phyloP scores from a whole-genome alignment of 2,329 filamentous ascomycete genomes.

The Exophiala lecanii-corni region DNA sequence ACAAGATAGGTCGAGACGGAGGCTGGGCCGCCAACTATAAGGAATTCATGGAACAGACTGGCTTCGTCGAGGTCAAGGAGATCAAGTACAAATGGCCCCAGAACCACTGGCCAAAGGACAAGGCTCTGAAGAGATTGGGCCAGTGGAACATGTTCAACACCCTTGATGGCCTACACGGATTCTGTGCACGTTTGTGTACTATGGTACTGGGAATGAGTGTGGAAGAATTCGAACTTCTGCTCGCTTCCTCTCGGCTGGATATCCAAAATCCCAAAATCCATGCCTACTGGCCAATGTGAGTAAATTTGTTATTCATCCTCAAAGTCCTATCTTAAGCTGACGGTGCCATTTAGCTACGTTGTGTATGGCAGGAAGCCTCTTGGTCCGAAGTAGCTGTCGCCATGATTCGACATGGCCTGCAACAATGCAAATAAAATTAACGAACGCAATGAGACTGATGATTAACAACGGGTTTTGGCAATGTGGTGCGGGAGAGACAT shows the following conservation, averaged over 20 bases:
- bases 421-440: no score
- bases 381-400: no score
- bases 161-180: constrained; percentile 25
- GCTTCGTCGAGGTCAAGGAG: constrained; percentile 26
- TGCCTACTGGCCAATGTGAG: constrained; percentile 14
- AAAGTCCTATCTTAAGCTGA: constrained; percentile 18
- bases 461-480: no score
- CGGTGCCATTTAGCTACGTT: constrained; percentile 3
- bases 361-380: constrained; percentile 8
- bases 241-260: constrained; percentile 18
- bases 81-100: constrained; percentile 24
- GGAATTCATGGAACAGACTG: constrained; percentile 22
- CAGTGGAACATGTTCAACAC: constrained; percentile 17
- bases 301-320: constrained; percentile 9
- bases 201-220: constrained; percentile 25
- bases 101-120: constrained; percentile 30
- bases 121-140: constrained; percentile 27
- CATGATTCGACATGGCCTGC: no score
- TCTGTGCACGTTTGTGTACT: constrained; percentile 25
- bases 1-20: constrained; percentile 14
- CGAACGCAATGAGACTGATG: no score
- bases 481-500: no score
- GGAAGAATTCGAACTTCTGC: constrained; percentile 22
- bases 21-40: constrained; percentile 24
- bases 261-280: constrained; percentile 16